Evolutionary conservation across 2,329 filamentous ascomycete genomes (phyloP).

Genomic region (Daldinia sp.): DNA sequence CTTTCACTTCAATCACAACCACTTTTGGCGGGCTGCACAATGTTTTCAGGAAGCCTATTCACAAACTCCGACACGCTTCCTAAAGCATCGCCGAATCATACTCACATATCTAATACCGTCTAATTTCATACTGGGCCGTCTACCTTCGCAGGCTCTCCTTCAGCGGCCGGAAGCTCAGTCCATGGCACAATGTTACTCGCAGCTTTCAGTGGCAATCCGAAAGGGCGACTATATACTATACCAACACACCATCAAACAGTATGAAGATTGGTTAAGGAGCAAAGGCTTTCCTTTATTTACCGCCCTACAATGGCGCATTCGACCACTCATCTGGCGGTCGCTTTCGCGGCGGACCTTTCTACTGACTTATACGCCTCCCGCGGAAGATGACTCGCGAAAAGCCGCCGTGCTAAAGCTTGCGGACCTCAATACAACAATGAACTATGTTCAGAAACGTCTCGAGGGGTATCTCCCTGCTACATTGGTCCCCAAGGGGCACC

Average conservation of each 20-base stretch:
- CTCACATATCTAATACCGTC: conserved; percentile 83
- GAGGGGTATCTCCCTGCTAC: conserved; percentile 63
- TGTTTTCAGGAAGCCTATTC: conserved; percentile 83
- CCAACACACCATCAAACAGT: conserved; percentile 69
- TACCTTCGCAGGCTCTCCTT: conserved; percentile 74
- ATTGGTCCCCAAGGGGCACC: conserved; percentile 44
- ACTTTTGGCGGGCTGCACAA: conserved; percentile 79
- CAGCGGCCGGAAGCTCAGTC: conserved; percentile 73
- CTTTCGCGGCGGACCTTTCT: conserved; percentile 81
- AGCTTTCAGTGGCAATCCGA: conserved; percentile 75
- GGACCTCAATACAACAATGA: conserved; percentile 70
- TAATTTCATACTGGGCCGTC: conserved; percentile 85
- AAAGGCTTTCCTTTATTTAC: conserved; percentile 80
- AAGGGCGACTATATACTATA: conserved; percentile 79
- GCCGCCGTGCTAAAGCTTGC: conserved; percentile 79
- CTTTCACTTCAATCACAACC: conserved; percentile 85
- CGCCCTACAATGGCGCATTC: conserved; percentile 70
- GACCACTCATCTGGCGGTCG: conserved; percentile 84
- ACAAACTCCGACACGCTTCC: conserved; percentile 68
- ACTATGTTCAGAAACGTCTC: conserved; percentile 69
- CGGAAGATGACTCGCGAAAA: conserved; percentile 61
- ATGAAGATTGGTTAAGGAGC: conserved; percentile 77
- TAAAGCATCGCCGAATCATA: conserved; percentile 79
- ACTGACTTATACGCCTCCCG: conserved; percentile 76
- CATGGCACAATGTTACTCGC: conserved; percentile 72